Base-by-base conservation (phyloP, 495 filamentous ascomycete genomes). In the Penicillium macrosclerotiorum region DNA sequence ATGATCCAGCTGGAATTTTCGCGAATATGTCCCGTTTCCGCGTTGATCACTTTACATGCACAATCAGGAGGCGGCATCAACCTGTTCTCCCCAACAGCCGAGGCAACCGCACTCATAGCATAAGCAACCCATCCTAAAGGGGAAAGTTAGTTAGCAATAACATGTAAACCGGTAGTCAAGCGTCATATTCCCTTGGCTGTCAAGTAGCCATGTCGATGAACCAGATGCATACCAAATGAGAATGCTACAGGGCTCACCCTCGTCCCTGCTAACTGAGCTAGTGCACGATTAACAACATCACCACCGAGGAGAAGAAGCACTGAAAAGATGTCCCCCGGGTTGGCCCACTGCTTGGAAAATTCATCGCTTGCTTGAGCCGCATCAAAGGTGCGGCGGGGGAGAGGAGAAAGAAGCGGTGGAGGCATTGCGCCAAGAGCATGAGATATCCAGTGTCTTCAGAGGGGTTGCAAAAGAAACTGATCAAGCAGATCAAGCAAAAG, bases 181-280 rank as follows among this genome's bases (percentile, higher is more conserved):
- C n/a, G n/a, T n/a, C n/a, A n/a, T n/a, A n/a, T n/a, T n/a, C n/a
- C n/a, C n/a, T n/a, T n/a, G n/a, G n/a, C n/a, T n/a, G n/a, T n/a
- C n/a, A n/a, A n/a, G n/a, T n/a, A n/a, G n/a, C n/a, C n/a, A n/a
- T n/a, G n/a, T n/a, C n/a, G n/a, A n/a, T n/a, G n/a, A n/a, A n/a
- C n/a, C n/a, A n/a, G n/a, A n/a, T n/a, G n/a, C n/a, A n/a, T n/a
- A 41, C 76, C 76, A 45, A 81, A 82, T 1, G 73, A 79, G 54
- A 82, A 81, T 3, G 65, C 59, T 4, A 81, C 73, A 2, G 78
- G 77, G 0, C 69, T 71, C 19, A 77, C 26, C 4, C 12, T 12
- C 0, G 24, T 23, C 3, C 57, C 55, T 4, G 74, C 69, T 0
- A 71, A 45, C 36, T 78, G 73, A 3, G 76, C 76, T 13, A 80